Conservation (phyloP, 768 basidiomycete species). For the Hypholoma fasciculare region DNA sequence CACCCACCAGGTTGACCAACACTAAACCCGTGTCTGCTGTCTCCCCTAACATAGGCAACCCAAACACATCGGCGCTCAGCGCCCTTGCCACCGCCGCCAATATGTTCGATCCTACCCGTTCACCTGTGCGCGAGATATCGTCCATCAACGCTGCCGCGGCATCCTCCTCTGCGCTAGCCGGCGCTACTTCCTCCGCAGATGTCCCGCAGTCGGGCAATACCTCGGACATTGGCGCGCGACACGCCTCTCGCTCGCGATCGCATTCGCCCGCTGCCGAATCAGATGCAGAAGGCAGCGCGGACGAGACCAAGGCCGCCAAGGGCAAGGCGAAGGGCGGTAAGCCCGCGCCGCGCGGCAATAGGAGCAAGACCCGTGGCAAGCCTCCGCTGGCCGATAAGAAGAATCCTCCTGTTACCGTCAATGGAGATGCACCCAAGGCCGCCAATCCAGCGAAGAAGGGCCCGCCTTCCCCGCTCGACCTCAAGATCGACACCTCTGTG, state of each 20-base stretch:
- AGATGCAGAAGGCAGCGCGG: slow-evolving; percentile 7
- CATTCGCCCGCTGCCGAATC: slow-evolving; percentile 10
- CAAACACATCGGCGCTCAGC: slow-evolving; percentile 16
- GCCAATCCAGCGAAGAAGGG: slow-evolving; percentile 14
- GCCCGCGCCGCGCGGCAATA: slow-evolving; percentile 4
- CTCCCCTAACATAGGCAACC: background rate
- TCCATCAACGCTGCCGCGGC: slow-evolving; percentile 37
- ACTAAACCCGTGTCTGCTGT: slow-evolving; percentile 4
- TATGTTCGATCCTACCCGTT: slow-evolving; percentile 29
- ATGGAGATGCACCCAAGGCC: slow-evolving; percentile 7
- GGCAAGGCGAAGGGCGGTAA: slow-evolving; percentile 7
- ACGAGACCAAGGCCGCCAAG: slow-evolving; percentile 8
- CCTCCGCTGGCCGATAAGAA: slow-evolving; percentile 7
- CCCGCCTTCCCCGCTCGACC: slow-evolving; percentile 16
- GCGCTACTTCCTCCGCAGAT: slow-evolving; percentile 32
- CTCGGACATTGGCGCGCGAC: background rate
- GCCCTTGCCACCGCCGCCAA: slow-evolving; percentile 23
- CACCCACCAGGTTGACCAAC: slow-evolving; percentile 17
- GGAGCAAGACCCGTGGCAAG: slow-evolving; percentile 10
- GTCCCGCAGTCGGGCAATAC: slow-evolving; percentile 1
- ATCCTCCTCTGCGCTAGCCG: slow-evolving; percentile 48
- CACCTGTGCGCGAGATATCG: slow-evolving; percentile 18
- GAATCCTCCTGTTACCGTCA: background rate
- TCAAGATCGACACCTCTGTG: slow-evolving; percentile 10
- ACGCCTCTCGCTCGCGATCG: slow-evolving; percentile 10